phyloP scores from a whole-genome alignment of 768 basidiomycete genomes.

The Sarcomyxa edulis region DNA sequence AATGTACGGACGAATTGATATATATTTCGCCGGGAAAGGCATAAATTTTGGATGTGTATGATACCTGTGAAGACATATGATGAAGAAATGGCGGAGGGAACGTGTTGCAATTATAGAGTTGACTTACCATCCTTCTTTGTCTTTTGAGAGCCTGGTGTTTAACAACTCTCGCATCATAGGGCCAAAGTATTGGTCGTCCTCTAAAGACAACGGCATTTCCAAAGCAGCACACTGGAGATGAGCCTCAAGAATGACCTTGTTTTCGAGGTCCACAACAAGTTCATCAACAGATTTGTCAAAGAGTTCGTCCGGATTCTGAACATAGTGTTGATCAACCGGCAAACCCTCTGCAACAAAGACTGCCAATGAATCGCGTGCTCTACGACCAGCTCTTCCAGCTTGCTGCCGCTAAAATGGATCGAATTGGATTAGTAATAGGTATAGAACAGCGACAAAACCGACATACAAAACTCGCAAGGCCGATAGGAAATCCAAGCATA shows the following conservation, averaged over 20 bases:
- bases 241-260: slow-evolving; percentile 70
- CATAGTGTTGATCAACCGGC: slow-evolving; percentile 74
- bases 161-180: slow-evolving; percentile 54
- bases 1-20: slow-evolving; percentile 54
- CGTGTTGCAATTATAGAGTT: background rate
- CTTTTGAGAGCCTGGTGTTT: slow-evolving; percentile 50
- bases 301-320: slow-evolving; percentile 62
- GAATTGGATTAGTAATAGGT: background rate
- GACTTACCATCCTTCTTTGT: slow-evolving; percentile 76
- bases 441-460: background rate
- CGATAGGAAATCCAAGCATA: slow-evolving; percentile 81
- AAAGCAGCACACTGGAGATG: slow-evolving; percentile 86
- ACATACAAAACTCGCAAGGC: slow-evolving; percentile 75
- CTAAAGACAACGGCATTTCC: slow-evolving; percentile 73
- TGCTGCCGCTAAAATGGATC: slow-evolving; percentile 64
- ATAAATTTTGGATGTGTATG: slow-evolving; percentile 76
- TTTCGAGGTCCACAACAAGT: slow-evolving; percentile 68
- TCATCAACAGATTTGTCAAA: slow-evolving; percentile 60
- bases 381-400: slow-evolving; percentile 80
- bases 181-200: slow-evolving; percentile 74
- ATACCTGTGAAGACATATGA: slow-evolving; percentile 50
- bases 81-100: background rate
- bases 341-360: slow-evolving; percentile 65
- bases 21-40: slow-evolving; percentile 67
- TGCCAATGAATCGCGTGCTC: slow-evolving; percentile 74